Evolutionary conservation across 768 basidiomycete species (phyloP).

Genomic region (Calocera viscosa): DNA sequence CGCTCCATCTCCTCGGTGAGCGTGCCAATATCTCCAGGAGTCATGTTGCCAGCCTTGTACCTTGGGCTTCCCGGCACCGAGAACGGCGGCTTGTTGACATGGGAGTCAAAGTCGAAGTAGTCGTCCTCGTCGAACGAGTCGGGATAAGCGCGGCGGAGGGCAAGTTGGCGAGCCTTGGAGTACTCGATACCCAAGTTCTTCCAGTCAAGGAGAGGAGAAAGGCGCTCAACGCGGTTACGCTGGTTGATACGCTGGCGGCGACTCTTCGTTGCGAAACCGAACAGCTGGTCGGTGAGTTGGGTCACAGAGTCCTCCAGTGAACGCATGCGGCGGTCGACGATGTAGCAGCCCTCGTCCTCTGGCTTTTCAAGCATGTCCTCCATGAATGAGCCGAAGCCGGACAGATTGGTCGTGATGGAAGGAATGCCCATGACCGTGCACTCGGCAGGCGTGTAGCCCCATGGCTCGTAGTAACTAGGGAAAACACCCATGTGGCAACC

Average conservation of each 20-base stretch:
- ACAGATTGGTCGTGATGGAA: constrained; percentile 91
- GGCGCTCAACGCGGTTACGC: constrained; percentile 90
- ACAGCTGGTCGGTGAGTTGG: constrained; percentile 61
- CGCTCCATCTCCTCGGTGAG: constrained; percentile 88
- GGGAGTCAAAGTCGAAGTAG: constrained; percentile 44
- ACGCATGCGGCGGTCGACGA: constrained; percentile 81
- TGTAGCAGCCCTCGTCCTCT: constrained; percentile 91
- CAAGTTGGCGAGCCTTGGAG: constrained; percentile 84
- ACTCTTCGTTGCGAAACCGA: constrained; percentile 63
- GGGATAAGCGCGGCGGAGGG: constrained; percentile 85
- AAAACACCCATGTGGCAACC: constrained; percentile 98
- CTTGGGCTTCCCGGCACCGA: constrained; percentile 83
- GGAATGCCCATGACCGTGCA: constrained; percentile 99
- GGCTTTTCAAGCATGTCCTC: constrained; percentile 93
- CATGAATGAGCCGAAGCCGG: constrained; percentile 98
- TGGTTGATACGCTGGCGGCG: constrained; percentile 98
- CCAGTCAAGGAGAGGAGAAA: constrained; percentile 92
- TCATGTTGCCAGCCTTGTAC: constrained; percentile 65
- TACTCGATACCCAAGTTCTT: constrained; percentile 97
- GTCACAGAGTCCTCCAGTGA: constrained; percentile 85
- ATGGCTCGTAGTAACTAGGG: constrained; percentile 93
- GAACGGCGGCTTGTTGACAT: constrained; percentile 55
- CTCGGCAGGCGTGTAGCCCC: constrained; percentile 95
- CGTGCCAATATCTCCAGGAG: constrained; percentile 87
- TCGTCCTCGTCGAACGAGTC: constrained; percentile 66